Conservation (phyloP, 2,329 filamentous ascomycete genomes). For the Venturia effusa region DNA sequence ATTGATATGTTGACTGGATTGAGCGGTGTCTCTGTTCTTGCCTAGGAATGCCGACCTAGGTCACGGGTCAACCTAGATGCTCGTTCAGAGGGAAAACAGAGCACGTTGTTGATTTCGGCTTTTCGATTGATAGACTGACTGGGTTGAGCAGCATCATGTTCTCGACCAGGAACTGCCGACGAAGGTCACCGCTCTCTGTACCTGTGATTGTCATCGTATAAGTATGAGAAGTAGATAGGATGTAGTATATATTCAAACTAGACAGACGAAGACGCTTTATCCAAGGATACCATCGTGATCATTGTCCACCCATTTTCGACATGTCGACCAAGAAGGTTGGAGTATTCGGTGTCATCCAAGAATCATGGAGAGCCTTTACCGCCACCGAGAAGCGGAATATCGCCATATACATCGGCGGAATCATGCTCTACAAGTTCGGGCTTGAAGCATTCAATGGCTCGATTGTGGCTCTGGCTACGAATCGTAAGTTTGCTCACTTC, state of each 20-base stretch:
- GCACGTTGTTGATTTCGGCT: not conserved
- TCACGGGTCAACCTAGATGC: not conserved
- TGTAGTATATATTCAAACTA: not conserved
- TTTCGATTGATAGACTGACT: not conserved
- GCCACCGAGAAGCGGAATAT: slow-evolving; percentile 35
- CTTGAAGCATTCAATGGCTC: slow-evolving; percentile 42
- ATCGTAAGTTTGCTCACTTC: slow-evolving; percentile 20
- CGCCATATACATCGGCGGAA: slow-evolving; percentile 36
- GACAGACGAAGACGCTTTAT: not conserved
- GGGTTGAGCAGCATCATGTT: too few relatives aligned
- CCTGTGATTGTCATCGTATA: not conserved
- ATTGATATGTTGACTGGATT: not conserved
- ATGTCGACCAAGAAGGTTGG: not conserved
- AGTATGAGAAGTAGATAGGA: not conserved
- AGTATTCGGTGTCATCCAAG: slow-evolving; percentile 16
- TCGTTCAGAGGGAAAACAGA: not conserved
- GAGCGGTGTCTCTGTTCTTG: too few relatives aligned
- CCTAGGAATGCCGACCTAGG: too few relatives aligned
- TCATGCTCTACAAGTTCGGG: slow-evolving; percentile 42
- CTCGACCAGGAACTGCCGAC: not conserved
- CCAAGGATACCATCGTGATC: not conserved
- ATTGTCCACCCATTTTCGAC: not conserved
- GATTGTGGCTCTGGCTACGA: slow-evolving; percentile 38
- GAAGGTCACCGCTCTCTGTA: not conserved
- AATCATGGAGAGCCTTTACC: slow-evolving; percentile 26